phyloP scores from a whole-genome alignment of 164 flowering plant genomes.

The Cinnamomum micranthum region DNA sequence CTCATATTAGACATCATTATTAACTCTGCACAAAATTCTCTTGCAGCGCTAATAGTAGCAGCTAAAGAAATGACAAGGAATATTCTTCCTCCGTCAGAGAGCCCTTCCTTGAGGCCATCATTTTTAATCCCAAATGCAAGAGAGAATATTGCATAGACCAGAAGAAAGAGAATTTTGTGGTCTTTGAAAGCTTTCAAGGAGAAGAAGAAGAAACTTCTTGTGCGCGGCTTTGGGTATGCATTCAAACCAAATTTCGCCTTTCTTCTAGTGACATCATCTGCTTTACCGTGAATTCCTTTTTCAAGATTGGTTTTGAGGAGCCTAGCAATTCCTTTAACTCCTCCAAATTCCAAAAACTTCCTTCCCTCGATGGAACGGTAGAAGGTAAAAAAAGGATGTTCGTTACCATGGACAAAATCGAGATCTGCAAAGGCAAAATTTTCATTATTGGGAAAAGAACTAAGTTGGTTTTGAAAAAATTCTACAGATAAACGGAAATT shows the following conservation, averaged over 20 bases:
- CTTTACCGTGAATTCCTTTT: slow-evolving; percentile 38
- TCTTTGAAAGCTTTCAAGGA: slow-evolving; percentile 41
- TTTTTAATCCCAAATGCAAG: slow-evolving; percentile 44
- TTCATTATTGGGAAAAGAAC: too few relatives aligned
- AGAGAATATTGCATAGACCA: slow-evolving; percentile 35
- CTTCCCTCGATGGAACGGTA: too few relatives aligned
- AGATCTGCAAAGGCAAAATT: too few relatives aligned
- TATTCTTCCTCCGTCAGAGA: slow-evolving; percentile 51
- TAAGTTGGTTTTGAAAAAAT: too few relatives aligned
- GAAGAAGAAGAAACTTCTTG: slow-evolving; percentile 32
- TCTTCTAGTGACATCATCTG: slow-evolving; percentile 19
- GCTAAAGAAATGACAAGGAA: slow-evolving; percentile 37
- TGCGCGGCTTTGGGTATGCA: slow-evolving; percentile 24
- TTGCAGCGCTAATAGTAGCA: slow-evolving; percentile 29
- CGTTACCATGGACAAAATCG: too few relatives aligned
- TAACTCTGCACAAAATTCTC: slow-evolving; percentile 30
- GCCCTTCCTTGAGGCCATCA: slow-evolving; percentile 36
- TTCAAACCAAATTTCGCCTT: slow-evolving; percentile 41
- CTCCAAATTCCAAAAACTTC: slow-evolving; percentile 22
- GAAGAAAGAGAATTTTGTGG: slow-evolving; percentile 32
- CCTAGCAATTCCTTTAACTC: slow-evolving; percentile 31
- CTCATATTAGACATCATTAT: slow-evolving; percentile 24
- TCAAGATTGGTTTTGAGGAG: slow-evolving; percentile 33
- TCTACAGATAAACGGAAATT: too few relatives aligned
- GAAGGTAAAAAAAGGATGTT: too few relatives aligned